Percentiles rank a stretch among this genome's conserved stretches.
These are phyloP conservation scores for Mortierella alpina DNA, from an alignment of 192 early-diverging fungal genomes.

Conservation along the genomic window DNA sequence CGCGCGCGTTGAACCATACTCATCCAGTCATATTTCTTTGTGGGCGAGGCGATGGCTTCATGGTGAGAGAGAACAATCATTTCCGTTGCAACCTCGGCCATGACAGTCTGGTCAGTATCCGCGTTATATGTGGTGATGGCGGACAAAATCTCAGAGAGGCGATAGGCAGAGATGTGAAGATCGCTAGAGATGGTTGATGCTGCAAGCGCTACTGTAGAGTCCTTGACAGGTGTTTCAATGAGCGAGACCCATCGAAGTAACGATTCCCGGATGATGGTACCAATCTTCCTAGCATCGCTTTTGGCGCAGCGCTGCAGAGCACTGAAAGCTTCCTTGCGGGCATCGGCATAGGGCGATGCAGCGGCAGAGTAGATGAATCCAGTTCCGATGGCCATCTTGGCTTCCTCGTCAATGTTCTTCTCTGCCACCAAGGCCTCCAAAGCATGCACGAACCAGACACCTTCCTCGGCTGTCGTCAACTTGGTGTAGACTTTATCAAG, in stretches of 20 bases:
- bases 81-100: slow-evolving; percentile 56
- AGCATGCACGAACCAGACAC: slow-evolving; percentile 75
- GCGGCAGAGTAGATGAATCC: slow-evolving; percentile 71
- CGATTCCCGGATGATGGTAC: slow-evolving; percentile 51
- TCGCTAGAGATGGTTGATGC: slow-evolving; percentile 38
- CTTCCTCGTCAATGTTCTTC: slow-evolving; percentile 40
- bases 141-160: slow-evolving; percentile 61
- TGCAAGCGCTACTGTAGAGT: slow-evolving; percentile 55
- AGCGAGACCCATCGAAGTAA: slow-evolving; percentile 60
- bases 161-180: slow-evolving; percentile 53
- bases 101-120: slow-evolving; percentile 34
- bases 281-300: slow-evolving; percentile 41
- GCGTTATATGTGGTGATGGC: slow-evolving; percentile 60
- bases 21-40: slow-evolving; percentile 86
- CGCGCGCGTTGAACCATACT: slow-evolving; percentile 79
- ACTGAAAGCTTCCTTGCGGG: slow-evolving; percentile 58
- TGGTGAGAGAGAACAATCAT: slow-evolving; percentile 65
- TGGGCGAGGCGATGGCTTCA: slow-evolving; percentile 65
- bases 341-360: slow-evolving; percentile 50
- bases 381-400: slow-evolving; percentile 53
- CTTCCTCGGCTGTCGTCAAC: slow-evolving; percentile 69
- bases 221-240: slow-evolving; percentile 60
- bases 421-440: slow-evolving; percentile 61
- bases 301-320: slow-evolving; percentile 44
- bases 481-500: slow-evolving; percentile 89